These are phyloP conservation scores for Mitragyna speciosa DNA, from an alignment of 257 asterid species.

Conservation along the genomic window DNA sequence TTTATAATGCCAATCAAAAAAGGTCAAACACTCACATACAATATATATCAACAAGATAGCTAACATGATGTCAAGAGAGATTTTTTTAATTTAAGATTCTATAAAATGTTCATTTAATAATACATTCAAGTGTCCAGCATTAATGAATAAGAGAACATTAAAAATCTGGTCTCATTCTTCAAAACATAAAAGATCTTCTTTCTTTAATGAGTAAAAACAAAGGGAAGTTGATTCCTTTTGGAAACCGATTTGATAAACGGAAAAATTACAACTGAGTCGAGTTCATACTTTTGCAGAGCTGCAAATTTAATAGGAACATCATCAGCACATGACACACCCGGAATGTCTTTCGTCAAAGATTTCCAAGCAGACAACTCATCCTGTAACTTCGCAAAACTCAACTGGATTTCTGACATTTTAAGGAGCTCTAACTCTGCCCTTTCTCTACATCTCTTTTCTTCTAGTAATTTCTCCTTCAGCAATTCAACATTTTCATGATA, in stretches of 20 bases:
- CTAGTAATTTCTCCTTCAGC: constrained; percentile 81
- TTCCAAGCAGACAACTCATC: constrained; percentile 83
- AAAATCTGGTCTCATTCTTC: not conserved
- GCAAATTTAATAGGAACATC: constrained; percentile 68
- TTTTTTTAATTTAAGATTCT: not conserved
- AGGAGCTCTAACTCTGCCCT: constrained; percentile 79
- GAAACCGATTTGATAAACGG: not conserved
- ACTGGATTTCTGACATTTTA: constrained; percentile 54
- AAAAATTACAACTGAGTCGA: constrained; percentile 18
- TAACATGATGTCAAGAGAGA: not conserved
- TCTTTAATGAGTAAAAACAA: not conserved
- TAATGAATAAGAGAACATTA: not conserved
- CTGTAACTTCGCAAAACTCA: constrained; percentile 56
- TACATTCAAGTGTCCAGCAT: not conserved
- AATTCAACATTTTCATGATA: constrained; percentile 67
- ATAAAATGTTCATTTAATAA: too few relatives aligned
- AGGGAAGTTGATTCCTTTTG: not conserved
- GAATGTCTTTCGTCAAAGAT: constrained; percentile 70
- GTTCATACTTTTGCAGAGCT: constrained; percentile 73
- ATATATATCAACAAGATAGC: not conserved
- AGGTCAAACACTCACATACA: not conserved
- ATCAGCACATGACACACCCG: constrained; percentile 79
- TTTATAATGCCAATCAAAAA: constrained; percentile 15
- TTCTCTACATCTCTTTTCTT: constrained; percentile 80
- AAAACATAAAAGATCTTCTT: not conserved